Evolutionary conservation across 306 rosid species (phyloP).

Genomic region (Vicia faba): DNA sequence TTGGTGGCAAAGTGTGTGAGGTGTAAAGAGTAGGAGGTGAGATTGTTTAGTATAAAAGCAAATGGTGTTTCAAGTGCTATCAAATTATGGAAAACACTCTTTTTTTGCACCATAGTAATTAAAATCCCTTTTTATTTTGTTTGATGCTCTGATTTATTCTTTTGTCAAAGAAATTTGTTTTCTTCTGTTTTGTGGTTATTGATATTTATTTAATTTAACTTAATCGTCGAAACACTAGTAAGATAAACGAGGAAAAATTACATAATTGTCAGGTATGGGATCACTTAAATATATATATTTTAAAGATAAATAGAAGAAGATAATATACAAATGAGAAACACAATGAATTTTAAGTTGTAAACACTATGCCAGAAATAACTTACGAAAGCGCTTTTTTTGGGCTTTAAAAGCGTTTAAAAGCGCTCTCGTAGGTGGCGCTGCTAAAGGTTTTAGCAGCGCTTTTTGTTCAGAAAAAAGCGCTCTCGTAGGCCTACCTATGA

Average conservation of each 20-base stretch:
- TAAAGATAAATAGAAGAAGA: no score
- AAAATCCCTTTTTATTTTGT: neutral
- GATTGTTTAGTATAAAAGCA: neutral
- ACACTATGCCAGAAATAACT: no score
- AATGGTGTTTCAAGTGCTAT: slow-evolving; percentile 30
- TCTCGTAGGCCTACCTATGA: no score
- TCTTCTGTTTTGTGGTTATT: neutral
- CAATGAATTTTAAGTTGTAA: no score
- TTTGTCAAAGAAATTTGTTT: neutral
- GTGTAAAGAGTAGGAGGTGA: neutral
- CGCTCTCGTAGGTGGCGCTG: no score
- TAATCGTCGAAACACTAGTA: neutral
- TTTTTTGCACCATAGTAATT: slow-evolving; percentile 20
- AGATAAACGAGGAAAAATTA: neutral
- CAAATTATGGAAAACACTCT: slow-evolving; percentile 3
- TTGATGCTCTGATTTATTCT: neutral
- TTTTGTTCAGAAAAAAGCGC: no score
- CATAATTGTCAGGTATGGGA: no score
- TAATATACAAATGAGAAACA: no score
- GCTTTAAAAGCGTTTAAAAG: no score
- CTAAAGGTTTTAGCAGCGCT: no score
- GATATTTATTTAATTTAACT: neutral
- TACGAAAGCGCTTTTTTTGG: no score
- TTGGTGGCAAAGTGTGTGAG: neutral
- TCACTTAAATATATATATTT: no score